phyloP scores from a whole-genome alignment of 1,284 basidiomycete genomes.

The Apiotrichum sp. region DNA sequence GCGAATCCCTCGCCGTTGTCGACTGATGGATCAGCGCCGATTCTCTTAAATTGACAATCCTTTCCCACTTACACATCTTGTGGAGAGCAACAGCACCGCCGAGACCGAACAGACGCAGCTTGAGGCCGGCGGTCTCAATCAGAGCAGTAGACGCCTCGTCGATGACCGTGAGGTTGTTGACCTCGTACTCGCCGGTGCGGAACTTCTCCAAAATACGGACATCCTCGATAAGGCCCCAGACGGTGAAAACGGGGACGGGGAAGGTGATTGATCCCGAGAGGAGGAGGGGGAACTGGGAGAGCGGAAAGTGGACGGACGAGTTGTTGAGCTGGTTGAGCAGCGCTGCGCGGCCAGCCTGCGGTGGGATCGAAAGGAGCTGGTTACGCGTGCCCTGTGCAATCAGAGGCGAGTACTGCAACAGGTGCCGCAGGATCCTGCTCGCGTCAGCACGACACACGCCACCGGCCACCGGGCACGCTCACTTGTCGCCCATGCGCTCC shows the following conservation, averaged over 20 bases:
- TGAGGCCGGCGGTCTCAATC: conserved; percentile 86
- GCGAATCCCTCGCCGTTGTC: conserved; percentile 70
- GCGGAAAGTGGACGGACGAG: conserved; percentile 51
- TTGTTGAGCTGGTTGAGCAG: conserved; percentile 53
- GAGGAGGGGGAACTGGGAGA: conserved; percentile 91
- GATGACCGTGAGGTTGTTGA: conserved; percentile 82
- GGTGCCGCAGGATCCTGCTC: conserved; percentile 73
- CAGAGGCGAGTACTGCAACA: conserved; percentile 96
- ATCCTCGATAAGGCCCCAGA: conserved; percentile 97
- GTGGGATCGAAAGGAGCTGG: conserved; percentile 68
- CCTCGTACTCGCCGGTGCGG: conserved; percentile 69
- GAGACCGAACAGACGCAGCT: conserved; percentile 85
- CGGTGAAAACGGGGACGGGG: conserved; percentile 87
- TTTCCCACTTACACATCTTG: conserved; percentile 77
- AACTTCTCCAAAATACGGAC: conserved; percentile 88
- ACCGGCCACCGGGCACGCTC: conserved; percentile 15
- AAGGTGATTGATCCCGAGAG: conserved; percentile 82
- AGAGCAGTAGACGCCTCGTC: conserved; percentile 90
- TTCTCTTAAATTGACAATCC: no score
- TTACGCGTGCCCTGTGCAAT: conserved; percentile 74
- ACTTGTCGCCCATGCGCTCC: conserved; percentile 83
- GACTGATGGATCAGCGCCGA: conserved; percentile 33
- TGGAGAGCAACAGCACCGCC: conserved; percentile 93
- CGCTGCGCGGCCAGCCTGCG: conserved; percentile 44
- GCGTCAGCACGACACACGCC: conserved; percentile 4